Evolutionary conservation across 2,329 filamentous ascomycete species (phyloP).

Genomic region (Stromatinia cepivora): DNA sequence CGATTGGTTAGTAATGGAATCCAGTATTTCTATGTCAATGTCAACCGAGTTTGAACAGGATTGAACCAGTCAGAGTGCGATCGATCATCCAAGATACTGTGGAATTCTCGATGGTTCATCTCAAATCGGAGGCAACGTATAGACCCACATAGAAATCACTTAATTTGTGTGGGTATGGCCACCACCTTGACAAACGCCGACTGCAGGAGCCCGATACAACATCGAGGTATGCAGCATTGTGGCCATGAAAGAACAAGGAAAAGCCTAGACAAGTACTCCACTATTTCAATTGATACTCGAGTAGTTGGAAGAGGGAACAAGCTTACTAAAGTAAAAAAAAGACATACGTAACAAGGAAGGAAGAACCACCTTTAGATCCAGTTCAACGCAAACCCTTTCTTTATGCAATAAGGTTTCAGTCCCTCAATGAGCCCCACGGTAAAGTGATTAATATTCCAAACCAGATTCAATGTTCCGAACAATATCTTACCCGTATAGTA

Average conservation of each 20-base stretch:
- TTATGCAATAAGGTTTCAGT: neutral
- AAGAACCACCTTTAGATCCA: neutral
- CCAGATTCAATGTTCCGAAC: neutral
- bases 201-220: neutral
- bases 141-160: neutral
- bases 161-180: neutral
- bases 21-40: too few relatives aligned
- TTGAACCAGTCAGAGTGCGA: neutral
- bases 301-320: neutral
- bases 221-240: neutral
- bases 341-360: neutral
- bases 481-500: neutral
- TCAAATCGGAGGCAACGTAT: neutral
- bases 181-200: neutral
- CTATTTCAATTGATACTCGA: neutral
- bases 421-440: neutral
- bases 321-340: neutral
- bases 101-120: neutral
- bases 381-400: neutral
- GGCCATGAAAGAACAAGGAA: neutral
- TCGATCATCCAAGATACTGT: neutral
- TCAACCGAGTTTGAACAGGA: neutral
- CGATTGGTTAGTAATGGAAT: too few relatives aligned
- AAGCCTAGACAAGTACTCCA: neutral
- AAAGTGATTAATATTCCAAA: neutral